A percentile compares a stretch with the other conserved stretches of the same genome.
Evolutionary conservation across 192 early-diverging fungal genomes (phyloP).

Genomic region (Backusella parvicylindrica): DNA sequence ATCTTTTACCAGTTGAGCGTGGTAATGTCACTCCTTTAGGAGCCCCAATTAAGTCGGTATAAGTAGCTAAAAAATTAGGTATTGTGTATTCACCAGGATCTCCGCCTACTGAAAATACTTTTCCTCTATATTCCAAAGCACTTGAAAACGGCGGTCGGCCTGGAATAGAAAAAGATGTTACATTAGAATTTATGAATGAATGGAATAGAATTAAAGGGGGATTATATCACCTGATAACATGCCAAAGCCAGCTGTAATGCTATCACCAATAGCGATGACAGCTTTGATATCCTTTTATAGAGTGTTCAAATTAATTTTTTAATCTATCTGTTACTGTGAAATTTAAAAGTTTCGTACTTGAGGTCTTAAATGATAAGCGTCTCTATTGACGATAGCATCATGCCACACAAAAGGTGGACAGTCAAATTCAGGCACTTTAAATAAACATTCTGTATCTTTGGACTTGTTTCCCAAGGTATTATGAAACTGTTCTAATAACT

Average conservation of each 20-base stretch:
- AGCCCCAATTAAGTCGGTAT: constrained; percentile 31
- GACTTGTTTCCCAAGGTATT: constrained; percentile 38
- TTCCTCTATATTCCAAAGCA: constrained; percentile 49
- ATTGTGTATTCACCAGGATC: constrained; percentile 50
- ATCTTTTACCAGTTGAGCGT: constrained; percentile 40
- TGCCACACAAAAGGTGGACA: constrained; percentile 36
- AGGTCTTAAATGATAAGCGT: constrained; percentile 45
- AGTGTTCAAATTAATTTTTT: background rate
- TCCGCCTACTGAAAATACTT: constrained; percentile 48
- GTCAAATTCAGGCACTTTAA: constrained; percentile 34
- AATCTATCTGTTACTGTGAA: background rate
- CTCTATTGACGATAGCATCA: constrained; percentile 31
- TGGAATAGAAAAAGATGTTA: constrained; percentile 8
- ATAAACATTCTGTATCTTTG: constrained; percentile 30
- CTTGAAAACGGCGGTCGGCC: constrained; percentile 47
- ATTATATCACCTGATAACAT: constrained; percentile 41
- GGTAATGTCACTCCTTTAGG: constrained; percentile 45
- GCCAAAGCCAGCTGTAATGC: constrained; percentile 54
- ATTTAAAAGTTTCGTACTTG: constrained; percentile 26
- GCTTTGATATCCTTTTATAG: constrained; percentile 43
- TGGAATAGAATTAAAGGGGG: background rate
- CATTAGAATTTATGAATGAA: background rate
- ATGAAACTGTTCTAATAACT: constrained; percentile 39
- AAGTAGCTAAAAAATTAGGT: constrained; percentile 39
- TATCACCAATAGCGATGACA: constrained; percentile 49